Percentiles rank a stretch among this genome's conserved stretches.
Conservation (phyloP, 495 filamentous ascomycete genomes). For the Cercophora newfieldiana region DNA sequence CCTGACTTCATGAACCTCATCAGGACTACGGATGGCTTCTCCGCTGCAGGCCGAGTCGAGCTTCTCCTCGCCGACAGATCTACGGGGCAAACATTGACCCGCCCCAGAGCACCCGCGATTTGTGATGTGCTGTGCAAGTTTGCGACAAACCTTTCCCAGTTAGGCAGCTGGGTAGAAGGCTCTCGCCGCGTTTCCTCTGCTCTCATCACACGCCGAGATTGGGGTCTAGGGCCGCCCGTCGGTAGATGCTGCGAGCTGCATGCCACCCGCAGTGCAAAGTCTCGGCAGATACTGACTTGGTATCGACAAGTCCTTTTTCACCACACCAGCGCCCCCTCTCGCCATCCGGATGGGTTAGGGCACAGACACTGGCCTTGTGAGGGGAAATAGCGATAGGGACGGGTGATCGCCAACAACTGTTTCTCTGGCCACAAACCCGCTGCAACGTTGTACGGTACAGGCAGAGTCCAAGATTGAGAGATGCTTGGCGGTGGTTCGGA, state of each 20-base stretch:
- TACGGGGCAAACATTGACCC: neutral
- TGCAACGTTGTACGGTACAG: constrained; percentile 13
- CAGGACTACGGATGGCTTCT: neutral
- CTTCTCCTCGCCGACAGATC: neutral
- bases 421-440: constrained; percentile 1
- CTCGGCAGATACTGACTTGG: neutral
- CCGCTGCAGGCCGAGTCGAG: neutral
- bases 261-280: neutral
- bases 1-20: no score
- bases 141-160: neutral
- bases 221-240: neutral
- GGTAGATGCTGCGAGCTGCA: neutral
- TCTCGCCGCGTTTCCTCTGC: no score
- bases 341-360: neutral
- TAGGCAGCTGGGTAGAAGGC: neutral
- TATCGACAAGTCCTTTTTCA: constrained; percentile 2
- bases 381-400: neutral
- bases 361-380: constrained; percentile 7
- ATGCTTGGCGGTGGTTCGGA: no score
- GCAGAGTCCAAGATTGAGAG: no score
- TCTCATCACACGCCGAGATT: neutral
- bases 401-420: constrained; percentile 4
- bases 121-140: no score
- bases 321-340: neutral
- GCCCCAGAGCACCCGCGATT: neutral